These are phyloP conservation scores for Pyronema omphalodes DNA, from an alignment of 495 filamentous ascomycete species.

Conservation along the genomic window DNA sequence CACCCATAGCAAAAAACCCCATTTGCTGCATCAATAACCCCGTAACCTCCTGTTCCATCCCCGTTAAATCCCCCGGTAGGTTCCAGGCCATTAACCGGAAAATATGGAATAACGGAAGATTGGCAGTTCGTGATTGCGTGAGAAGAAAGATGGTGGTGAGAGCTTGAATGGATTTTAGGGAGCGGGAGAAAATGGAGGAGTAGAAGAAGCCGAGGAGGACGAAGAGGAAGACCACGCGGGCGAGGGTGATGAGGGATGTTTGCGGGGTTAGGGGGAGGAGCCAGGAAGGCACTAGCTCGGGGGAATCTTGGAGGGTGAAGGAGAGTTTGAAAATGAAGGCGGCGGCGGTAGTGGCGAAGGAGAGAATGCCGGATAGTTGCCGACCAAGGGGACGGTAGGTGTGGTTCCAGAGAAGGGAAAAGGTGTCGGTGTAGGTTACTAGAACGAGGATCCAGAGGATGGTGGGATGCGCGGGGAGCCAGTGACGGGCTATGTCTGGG, in stretches of 20 bases:
- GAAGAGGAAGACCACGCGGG: conserved; percentile 36
- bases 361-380: conserved; percentile 58
- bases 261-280: conserved; percentile 26
- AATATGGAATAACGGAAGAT: conserved; percentile 65
- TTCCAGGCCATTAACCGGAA: conserved; percentile 39
- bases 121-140: conserved; percentile 67
- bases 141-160: conserved; percentile 60
- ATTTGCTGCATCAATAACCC: conserved; percentile 50
- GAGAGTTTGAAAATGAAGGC: conserved; percentile 28
- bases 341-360: conserved; percentile 41
- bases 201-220: conserved; percentile 30
- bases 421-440: conserved; percentile 42
- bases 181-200: conserved; percentile 14
- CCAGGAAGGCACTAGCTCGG: conserved; percentile 45
- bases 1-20: conserved; percentile 80
- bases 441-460: conserved; percentile 61
- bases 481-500: conserved; percentile 58
- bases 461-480: conserved; percentile 40
- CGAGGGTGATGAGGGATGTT: conserved; percentile 32
- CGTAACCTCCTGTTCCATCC: conserved; percentile 41
- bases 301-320: conserved; percentile 48
- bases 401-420: conserved; percentile 24
- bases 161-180: conserved; percentile 24
- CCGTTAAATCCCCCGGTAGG: conserved; percentile 30
- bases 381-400: conserved; percentile 10